phyloP scores from a whole-genome alignment of 768 basidiomycete species.

The Lentinula edodes region DNA sequence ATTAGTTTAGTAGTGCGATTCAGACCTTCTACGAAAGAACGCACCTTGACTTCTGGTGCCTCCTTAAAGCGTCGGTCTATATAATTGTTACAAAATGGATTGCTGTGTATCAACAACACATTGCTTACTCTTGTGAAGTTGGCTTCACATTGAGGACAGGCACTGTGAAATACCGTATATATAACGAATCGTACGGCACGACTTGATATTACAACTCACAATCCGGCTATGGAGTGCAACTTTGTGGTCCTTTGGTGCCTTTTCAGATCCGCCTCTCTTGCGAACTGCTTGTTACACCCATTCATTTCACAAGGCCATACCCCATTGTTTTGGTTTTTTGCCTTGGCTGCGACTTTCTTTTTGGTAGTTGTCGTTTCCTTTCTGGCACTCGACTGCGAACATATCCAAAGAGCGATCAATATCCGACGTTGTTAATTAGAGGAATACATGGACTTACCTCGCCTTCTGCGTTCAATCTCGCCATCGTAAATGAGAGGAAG shows the following conservation, averaged over 20 bases:
- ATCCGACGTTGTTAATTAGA: neutral
- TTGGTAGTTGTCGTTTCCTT: conserved; percentile 1
- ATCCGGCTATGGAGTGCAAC: conserved; percentile 66
- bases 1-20: conserved; percentile 3
- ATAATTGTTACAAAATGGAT: conserved; percentile 12
- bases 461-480: neutral
- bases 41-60: conserved; percentile 77
- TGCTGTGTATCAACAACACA: conserved; percentile 6
- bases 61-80: conserved; percentile 75
- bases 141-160: conserved; percentile 77
- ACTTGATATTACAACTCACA: conserved; percentile 37
- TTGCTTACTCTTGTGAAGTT: conserved; percentile 69
- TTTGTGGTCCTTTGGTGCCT: conserved; percentile 79
- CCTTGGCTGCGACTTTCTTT: conserved; percentile 1
- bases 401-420: neutral
- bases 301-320: conserved; percentile 76
- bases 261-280: conserved; percentile 78
- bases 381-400: neutral
- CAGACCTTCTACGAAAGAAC: conserved; percentile 13
- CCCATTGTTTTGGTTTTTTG: neutral
- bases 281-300: conserved; percentile 79
- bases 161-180: conserved; percentile 28
- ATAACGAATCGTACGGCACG: conserved; percentile 5
- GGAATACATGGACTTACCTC: neutral
- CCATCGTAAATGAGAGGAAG: neutral